Percentiles rank a stretch among this genome's conserved stretches.
These are phyloP conservation scores for Eucalyptus erythrocorys DNA, from an alignment of 345 rosid species.

Conservation along the genomic window DNA sequence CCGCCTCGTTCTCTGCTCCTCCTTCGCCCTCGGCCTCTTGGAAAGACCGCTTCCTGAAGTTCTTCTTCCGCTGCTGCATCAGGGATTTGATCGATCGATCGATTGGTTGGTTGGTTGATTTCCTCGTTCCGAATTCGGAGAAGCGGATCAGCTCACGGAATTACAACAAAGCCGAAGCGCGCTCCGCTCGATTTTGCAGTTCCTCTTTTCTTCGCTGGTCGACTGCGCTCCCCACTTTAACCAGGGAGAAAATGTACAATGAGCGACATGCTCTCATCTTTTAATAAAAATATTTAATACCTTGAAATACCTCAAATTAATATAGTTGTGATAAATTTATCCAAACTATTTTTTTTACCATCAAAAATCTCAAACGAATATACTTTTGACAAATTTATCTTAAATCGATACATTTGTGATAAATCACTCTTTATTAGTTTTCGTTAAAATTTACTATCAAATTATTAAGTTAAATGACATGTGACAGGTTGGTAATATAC, in stretches of 20 bases:
- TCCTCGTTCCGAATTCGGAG: background rate
- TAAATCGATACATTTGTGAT: too few relatives aligned
- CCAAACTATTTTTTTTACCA: too few relatives aligned
- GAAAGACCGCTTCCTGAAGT: slow-evolving; percentile 59
- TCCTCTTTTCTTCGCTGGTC: background rate
- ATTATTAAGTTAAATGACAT: too few relatives aligned
- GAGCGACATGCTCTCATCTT: too few relatives aligned
- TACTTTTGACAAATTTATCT: too few relatives aligned
- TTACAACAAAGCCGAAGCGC: background rate
- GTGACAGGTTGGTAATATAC: too few relatives aligned
- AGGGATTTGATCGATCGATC: background rate
- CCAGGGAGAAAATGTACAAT: rapidly evolving
- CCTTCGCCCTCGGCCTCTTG: slow-evolving; percentile 42
- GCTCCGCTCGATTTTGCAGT: background rate
- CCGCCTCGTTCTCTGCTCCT: background rate
- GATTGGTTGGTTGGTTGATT: background rate
- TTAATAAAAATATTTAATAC: too few relatives aligned
- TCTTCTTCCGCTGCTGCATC: slow-evolving; percentile 17
- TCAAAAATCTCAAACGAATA: too few relatives aligned
- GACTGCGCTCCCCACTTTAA: background rate
- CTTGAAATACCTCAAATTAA: too few relatives aligned
- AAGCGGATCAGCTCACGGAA: background rate
- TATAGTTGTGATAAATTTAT: too few relatives aligned
- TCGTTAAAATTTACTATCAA: too few relatives aligned
- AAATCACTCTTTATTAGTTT: too few relatives aligned